Conservation (phyloP, 805 yeast species). For the Torulaspora franciscae region DNA sequence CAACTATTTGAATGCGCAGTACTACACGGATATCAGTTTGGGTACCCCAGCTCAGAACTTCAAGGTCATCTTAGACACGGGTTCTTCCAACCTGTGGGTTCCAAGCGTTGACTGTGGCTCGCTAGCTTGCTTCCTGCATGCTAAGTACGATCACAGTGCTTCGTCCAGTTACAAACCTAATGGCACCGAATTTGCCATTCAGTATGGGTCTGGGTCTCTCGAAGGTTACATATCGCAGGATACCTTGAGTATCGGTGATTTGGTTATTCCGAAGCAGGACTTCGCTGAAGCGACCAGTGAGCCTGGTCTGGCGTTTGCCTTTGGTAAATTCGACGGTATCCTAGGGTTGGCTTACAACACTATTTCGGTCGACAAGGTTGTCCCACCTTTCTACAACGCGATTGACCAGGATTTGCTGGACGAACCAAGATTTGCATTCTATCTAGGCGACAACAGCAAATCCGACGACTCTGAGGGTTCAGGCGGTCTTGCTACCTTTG, state of each 20-base stretch:
- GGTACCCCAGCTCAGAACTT: slow-evolving; percentile 94
- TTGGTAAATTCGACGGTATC: slow-evolving; percentile 98
- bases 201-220: slow-evolving; percentile 88
- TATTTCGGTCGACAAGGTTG: slow-evolving; percentile 81
- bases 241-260: slow-evolving; percentile 64
- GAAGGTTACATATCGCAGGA: slow-evolving; percentile 92
- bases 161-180: slow-evolving; percentile 84
- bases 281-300: slow-evolving; percentile 97
- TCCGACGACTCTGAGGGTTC: slow-evolving; percentile 50
- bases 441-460: slow-evolving; percentile 76
- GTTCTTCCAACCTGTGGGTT: slow-evolving; percentile 95
- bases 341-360: slow-evolving; percentile 91
- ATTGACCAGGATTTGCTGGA: slow-evolving; percentile 76
- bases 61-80: slow-evolving; percentile 94
- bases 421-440: slow-evolving; percentile 80
- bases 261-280: slow-evolving; percentile 80
- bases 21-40: slow-evolving; percentile 81
- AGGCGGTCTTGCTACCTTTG: slow-evolving; percentile 93
- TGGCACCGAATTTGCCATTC: slow-evolving; percentile 80
- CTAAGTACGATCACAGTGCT: slow-evolving; percentile 78
- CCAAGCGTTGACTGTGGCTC: slow-evolving; percentile 87
- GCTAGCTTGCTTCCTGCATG: slow-evolving; percentile 90
- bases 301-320: slow-evolving; percentile 97
- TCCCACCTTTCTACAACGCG: slow-evolving; percentile 93
- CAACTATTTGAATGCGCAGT: slow-evolving; percentile 93